Base-by-base conservation (phyloP, 225 moss, liverwort and hornwort species). In the Bryoerythrophyllum caledonicum region DNA sequence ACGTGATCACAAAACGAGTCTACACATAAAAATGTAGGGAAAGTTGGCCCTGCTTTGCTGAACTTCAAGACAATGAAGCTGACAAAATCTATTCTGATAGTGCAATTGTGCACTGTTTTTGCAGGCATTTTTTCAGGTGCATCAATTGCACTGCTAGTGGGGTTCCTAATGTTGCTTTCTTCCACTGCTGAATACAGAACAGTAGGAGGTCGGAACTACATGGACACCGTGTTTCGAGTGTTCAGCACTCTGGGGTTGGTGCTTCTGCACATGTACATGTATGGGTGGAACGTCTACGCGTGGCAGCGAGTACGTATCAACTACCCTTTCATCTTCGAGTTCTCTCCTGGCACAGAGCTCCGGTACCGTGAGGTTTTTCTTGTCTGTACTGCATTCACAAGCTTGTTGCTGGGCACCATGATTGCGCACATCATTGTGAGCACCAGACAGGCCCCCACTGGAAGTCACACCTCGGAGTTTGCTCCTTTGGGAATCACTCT, bases 291-390 rank as follows among this genome's bases (percentile, higher is more conserved):
- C 60, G 76, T 93, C 23, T 97, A 90, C 52, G 87, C 89, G 43
- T 97, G 97, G 97, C 90, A 92, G 72, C 79, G 82, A 74, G 76
- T 82, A 74, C 89, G 94, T 27, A 91, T 97, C 63, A 97, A 94
- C 68, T 94, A 93, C 52, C 75, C 87, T 32, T 93, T 94, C 82
- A 94, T 94, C 67, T 94, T 94, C 61, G 94, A 94, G 81, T 92
- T 94, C 64, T 81, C 90, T 32, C 91, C 91, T 24, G 92, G 94
- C 63, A 88, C 91, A 71, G 92, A 94, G 81, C 91, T 92, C 55
- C 86, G 90, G 21, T 89, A 94, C 74, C 91, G 96, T 44, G 87
- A 94, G 85, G 90, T 97, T 81, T 78, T 94, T 34, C 92, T 96
- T 72, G 86, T 87, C 34, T 77, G 90, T 43, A 87, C 96, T 4